Evolutionary conservation across 768 basidiomycete genomes (phyloP).

Genomic region (Agaricus subrufescens): DNA sequence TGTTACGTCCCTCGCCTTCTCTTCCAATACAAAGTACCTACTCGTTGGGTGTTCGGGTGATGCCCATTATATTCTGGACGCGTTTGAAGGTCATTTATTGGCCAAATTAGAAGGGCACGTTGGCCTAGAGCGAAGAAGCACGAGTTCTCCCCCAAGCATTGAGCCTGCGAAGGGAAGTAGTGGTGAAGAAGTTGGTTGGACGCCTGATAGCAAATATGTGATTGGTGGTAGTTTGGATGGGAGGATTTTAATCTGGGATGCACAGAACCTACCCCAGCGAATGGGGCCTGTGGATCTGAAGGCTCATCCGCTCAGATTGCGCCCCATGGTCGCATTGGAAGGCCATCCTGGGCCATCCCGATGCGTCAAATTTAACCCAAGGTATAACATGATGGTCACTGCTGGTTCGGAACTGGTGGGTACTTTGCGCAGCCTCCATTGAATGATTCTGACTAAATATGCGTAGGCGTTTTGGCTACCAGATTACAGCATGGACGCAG

Average conservation of each 20-base stretch:
- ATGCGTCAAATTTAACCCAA: slow-evolving; percentile 88
- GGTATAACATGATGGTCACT: slow-evolving; percentile 81
- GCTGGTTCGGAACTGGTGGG: slow-evolving; percentile 80
- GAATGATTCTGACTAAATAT: slow-evolving; percentile 2
- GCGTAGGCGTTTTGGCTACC: slow-evolving; percentile 40
- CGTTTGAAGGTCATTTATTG: slow-evolving; percentile 79
- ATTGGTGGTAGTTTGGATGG: slow-evolving; percentile 85
- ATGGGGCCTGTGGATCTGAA: slow-evolving; percentile 52
- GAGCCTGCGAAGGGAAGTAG: slow-evolving; percentile 75
- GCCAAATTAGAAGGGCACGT: slow-evolving; percentile 82
- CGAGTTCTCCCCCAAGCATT: slow-evolving; percentile 46
- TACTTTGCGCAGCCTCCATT: slow-evolving; percentile 3
- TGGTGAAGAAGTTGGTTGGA: slow-evolving; percentile 93
- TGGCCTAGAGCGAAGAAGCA: slow-evolving; percentile 73
- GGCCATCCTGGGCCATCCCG: slow-evolving; percentile 82
- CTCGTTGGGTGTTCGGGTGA: slow-evolving; percentile 91
- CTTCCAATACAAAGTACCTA: slow-evolving; percentile 84
- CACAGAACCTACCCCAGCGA: slow-evolving; percentile 53
- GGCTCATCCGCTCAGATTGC: slow-evolving; percentile 41
- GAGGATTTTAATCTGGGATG: slow-evolving; percentile 83
- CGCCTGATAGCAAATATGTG: slow-evolving; percentile 89
- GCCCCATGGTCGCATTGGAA: slow-evolving; percentile 46
- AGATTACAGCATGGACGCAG: slow-evolving; percentile 61
- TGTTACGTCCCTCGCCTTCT: slow-evolving; percentile 90
- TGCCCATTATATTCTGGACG: slow-evolving; percentile 91